Percentiles rank a stretch among this genome's conserved stretches.
phyloP scores from a whole-genome alignment of 2,329 filamentous ascomycete species.

The Neoarthrinium moseri region DNA sequence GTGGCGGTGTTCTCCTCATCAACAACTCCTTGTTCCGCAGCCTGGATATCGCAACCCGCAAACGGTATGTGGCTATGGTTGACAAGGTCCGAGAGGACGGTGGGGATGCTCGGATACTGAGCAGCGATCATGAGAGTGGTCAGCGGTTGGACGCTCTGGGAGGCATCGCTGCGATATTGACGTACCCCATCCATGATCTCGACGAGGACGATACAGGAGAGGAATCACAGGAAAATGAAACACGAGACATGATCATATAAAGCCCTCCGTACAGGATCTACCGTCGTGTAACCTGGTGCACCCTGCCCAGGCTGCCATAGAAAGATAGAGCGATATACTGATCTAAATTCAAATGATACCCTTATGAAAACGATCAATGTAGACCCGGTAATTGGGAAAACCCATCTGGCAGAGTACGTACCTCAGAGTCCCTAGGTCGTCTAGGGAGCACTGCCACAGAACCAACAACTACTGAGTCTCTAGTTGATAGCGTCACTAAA shows the following conservation, averaged over 20 bases:
- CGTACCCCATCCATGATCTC: slow-evolving; percentile 80
- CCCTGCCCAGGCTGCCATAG: no score
- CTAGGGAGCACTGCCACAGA: no score
- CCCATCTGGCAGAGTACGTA: no score
- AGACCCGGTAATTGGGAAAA: no score
- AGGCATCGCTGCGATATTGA: slow-evolving; percentile 85
- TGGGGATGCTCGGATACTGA: slow-evolving; percentile 85
- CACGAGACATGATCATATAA: slow-evolving; percentile 25
- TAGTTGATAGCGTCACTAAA: no score
- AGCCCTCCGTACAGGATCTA: no score
- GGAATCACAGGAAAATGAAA: slow-evolving; percentile 27
- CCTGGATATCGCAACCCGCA: slow-evolving; percentile 72
- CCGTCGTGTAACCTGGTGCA: no score
- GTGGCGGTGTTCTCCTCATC: slow-evolving; percentile 81
- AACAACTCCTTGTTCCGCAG: slow-evolving; percentile 86
- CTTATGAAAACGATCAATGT: no score
- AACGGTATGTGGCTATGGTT: slow-evolving; percentile 80
- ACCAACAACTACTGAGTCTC: no score
- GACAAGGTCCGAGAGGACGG: slow-evolving; percentile 86
- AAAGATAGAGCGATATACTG: no score
- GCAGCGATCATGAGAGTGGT: slow-evolving; percentile 92
- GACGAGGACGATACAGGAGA: slow-evolving; percentile 66
- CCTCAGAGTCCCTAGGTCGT: no score
- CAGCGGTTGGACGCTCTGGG: slow-evolving; percentile 80
- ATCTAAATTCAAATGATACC: no score